These are phyloP conservation scores for Phyllosticta capitalensis DNA, from an alignment of 2,329 filamentous ascomycete genomes.

Conservation along the genomic window DNA sequence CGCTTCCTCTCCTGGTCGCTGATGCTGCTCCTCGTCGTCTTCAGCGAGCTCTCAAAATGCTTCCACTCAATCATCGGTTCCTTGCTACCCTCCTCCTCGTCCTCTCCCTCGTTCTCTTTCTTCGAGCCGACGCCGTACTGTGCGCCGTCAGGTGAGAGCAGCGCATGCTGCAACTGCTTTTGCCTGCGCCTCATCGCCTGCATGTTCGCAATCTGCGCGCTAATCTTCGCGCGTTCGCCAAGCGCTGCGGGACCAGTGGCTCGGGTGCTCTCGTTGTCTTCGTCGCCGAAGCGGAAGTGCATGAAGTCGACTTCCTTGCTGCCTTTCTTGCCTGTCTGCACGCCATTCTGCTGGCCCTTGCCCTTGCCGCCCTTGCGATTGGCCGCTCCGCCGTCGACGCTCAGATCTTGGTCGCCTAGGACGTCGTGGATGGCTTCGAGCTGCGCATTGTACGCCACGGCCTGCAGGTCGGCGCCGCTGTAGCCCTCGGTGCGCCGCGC, in stretches of 20 bases:
- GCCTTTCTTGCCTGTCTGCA: constrained; percentile 17
- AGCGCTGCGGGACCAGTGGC: constrained; percentile 39
- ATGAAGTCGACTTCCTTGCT: constrained; percentile 24
- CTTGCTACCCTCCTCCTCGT: constrained; percentile 37
- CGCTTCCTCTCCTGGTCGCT: constrained; percentile 65
- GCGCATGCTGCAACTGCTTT: constrained; percentile 39
- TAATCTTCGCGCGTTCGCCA: constrained; percentile 69
- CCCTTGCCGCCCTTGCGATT: constrained; percentile 13
- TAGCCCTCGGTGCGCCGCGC: constrained; percentile 78
- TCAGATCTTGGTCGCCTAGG: constrained; percentile 45
- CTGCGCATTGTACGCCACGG: constrained; percentile 90
- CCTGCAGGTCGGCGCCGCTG: constrained; percentile 89
- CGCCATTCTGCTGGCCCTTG: constrained; percentile 13
- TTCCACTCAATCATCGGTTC: constrained; percentile 79
- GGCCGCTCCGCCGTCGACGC: constrained; percentile 24
- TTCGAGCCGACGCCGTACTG: constrained; percentile 13
- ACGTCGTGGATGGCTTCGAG: constrained; percentile 94
- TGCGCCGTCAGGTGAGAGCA: background rate
- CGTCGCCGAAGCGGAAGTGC: constrained; percentile 72
- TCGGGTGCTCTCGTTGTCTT: constrained; percentile 29
- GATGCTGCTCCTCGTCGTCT: constrained; percentile 72
- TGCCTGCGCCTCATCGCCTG: constrained; percentile 59
- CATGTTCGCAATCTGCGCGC: constrained; percentile 72
- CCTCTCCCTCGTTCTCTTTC: constrained; percentile 19
- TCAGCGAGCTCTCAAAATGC: constrained; percentile 70